Evolutionary conservation across 352 stramenopile species (phyloP).

Genomic region (Phytophthora niederhauseri): DNA sequence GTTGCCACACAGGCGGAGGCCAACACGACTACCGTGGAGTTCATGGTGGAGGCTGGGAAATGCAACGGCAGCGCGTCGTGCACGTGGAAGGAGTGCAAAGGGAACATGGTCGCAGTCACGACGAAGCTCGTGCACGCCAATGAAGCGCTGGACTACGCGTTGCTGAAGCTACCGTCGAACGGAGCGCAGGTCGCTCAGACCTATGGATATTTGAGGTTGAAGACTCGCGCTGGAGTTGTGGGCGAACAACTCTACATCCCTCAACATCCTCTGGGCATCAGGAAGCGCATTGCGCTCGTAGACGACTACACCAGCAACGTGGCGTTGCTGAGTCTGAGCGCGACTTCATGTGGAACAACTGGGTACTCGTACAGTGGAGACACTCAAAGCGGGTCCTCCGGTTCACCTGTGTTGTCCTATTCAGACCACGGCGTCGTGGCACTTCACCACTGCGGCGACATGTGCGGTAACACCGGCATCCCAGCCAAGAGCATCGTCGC

Average conservation of each 20-base stretch:
- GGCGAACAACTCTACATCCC: conserved; percentile 57
- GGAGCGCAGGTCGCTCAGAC: conserved; percentile 27
- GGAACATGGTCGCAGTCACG: conserved; percentile 43
- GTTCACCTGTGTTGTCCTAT: conserved; percentile 58
- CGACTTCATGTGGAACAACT: conserved; percentile 37
- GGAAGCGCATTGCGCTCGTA: conserved; percentile 52
- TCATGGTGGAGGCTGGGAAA: conserved; percentile 47
- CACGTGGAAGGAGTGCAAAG: conserved; percentile 29
- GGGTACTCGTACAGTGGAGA: conserved; percentile 68
- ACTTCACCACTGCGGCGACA: conserved; percentile 67
- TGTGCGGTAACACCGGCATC: conserved; percentile 65
- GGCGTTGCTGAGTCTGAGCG: conserved; percentile 39
- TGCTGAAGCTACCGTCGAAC: conserved; percentile 44
- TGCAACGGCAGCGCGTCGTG: conserved; percentile 39
- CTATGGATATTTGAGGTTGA: conserved; percentile 62
- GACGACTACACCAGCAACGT: conserved; percentile 53
- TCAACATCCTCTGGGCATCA: conserved; percentile 48
- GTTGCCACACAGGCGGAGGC: conserved; percentile 44
- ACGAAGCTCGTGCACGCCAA: conserved; percentile 48
- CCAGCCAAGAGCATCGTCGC: conserved; percentile 46
- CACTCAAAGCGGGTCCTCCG: conserved; percentile 66
- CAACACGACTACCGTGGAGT: conserved; percentile 48
- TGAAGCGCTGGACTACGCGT: conserved; percentile 54
- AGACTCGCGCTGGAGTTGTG: conserved; percentile 29
- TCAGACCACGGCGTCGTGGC: conserved; percentile 62